Base-by-base conservation (phyloP, 768 basidiomycete species). In the Auricularia heimuer region DNA sequence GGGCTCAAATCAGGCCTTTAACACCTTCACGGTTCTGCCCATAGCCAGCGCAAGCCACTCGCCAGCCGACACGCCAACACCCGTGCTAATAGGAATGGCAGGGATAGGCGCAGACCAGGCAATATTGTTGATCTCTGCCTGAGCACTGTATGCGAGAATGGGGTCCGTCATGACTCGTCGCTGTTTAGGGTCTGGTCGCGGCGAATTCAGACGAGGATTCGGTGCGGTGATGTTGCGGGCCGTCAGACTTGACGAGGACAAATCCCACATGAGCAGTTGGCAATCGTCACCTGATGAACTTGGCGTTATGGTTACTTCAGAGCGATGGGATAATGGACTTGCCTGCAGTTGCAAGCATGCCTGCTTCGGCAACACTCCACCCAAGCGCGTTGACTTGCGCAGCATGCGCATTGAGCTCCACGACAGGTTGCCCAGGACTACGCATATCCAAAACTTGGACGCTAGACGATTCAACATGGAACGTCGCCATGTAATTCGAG, bases 391-490 rank as follows among this genome's bases (percentile, higher is more conserved):
- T 94, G 58, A 98, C 83, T 65, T 87, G 84, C 35, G 83, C 85
- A 63, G 86, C 83, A 73, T 98, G 96, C 18, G 84, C 94, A 67
- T 85, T 83, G 21, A 98, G 78, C 75, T 98, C 95, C 71, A 94
- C 89, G 18, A 98, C 94, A 0, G 97, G 94, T 67, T 91, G 87
- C 2, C 97, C 97, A 1, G 97, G 97, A 75, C 88, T 91, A 63
- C 97, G 85, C 92, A 98, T 98, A 71, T 99, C 97, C 67, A 99
- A 79, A 34, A 99, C 92, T 73, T 97, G 91, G 3, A 97, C 82
- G 70, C 94, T 90, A 21, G 81, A 75, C 61, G 92, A 91, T 71
- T 97, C 94, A 82, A 93, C 89, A 71, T 98, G 96, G 75, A 98
- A 97, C 2, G 94, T 96, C 12, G 94, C 92, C 85, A 99, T 91